Evolutionary conservation across 106 monocot species (phyloP).

Genomic region (Chionographis japonica): DNA sequence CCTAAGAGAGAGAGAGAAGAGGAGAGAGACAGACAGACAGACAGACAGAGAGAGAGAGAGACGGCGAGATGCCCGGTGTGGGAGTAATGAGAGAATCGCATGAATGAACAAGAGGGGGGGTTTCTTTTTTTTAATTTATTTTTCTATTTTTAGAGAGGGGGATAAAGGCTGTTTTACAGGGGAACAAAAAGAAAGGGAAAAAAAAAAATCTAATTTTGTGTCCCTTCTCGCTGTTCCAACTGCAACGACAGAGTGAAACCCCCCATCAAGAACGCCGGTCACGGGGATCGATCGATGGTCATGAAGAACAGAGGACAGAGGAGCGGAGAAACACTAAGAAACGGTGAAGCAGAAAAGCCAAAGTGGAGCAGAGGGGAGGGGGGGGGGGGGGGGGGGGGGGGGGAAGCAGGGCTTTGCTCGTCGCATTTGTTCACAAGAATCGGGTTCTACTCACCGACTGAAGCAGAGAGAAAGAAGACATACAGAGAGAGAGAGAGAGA

Average conservation of each 20-base stretch:
- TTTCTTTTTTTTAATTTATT: neutral
- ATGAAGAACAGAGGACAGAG: neutral
- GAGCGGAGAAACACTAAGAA: neutral
- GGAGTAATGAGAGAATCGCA: neutral
- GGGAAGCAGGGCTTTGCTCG: neutral
- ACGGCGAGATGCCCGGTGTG: neutral
- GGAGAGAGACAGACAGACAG: too few relatives aligned
- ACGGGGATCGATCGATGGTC: too few relatives aligned
- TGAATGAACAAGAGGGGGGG: too few relatives aligned
- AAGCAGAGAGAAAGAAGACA: neutral
- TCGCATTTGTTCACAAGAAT: conserved; percentile 1
- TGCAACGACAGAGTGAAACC: too few relatives aligned
- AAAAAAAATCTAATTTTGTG: neutral
- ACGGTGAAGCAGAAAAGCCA: neutral
- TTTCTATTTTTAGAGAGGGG: neutral
- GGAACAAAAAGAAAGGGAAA: neutral
- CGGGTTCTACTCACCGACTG: conserved; percentile 5
- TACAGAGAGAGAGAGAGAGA: too few relatives aligned
- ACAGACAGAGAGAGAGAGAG: too few relatives aligned
- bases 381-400: neutral
- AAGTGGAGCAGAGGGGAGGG: neutral
- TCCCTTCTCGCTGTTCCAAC: too few relatives aligned
- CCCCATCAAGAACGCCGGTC: too few relatives aligned
- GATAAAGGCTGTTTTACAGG: neutral
- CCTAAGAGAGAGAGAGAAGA: too few relatives aligned